Evolutionary conservation across 352 stramenopile species (phyloP).

Genomic region (Thalassiosira livingstoniorum): DNA sequence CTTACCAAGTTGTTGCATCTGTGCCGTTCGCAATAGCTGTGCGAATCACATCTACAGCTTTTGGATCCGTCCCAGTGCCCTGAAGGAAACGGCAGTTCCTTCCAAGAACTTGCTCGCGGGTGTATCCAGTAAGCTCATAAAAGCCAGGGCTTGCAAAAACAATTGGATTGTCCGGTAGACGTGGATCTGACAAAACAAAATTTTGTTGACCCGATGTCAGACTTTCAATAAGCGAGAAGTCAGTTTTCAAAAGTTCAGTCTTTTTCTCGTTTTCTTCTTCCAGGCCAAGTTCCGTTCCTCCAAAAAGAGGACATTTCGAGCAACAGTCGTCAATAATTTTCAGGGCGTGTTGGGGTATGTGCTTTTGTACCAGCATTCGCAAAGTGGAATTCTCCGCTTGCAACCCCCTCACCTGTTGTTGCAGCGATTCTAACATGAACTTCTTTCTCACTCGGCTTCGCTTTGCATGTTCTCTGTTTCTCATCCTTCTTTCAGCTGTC

Average conservation of each 20-base stretch:
- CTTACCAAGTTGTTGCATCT: conserved; percentile 86
- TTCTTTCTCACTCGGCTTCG: conserved; percentile 87
- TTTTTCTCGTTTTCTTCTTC: conserved; percentile 25
- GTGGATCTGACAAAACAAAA: conserved; percentile 87
- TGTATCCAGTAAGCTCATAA: conserved; percentile 88
- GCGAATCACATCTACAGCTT: conserved; percentile 85
- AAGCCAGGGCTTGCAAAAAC: conserved; percentile 88
- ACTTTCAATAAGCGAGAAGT: conserved; percentile 82
- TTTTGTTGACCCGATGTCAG: conserved; percentile 85
- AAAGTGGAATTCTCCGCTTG: conserved; percentile 86
- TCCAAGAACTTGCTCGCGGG: conserved; percentile 85
- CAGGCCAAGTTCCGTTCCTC: conserved; percentile 10
- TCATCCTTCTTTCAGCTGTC: conserved; percentile 70
- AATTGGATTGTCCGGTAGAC: conserved; percentile 87
- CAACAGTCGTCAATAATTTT: conserved; percentile 85
- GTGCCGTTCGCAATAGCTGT: conserved; percentile 82
- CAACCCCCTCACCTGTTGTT: conserved; percentile 82
- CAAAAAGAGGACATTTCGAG: conserved; percentile 67
- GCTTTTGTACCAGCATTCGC: conserved; percentile 81
- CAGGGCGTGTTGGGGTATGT: conserved; percentile 83
- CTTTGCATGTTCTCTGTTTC: conserved; percentile 84
- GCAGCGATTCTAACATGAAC: conserved; percentile 87
- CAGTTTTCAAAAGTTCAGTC: conserved; percentile 71
- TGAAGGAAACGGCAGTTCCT: conserved; percentile 90
- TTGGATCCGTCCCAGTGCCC: conserved; percentile 86